These are phyloP conservation scores for Elsinoe arachidis DNA, from an alignment of 2,329 filamentous ascomycete species.

Conservation along the genomic window DNA sequence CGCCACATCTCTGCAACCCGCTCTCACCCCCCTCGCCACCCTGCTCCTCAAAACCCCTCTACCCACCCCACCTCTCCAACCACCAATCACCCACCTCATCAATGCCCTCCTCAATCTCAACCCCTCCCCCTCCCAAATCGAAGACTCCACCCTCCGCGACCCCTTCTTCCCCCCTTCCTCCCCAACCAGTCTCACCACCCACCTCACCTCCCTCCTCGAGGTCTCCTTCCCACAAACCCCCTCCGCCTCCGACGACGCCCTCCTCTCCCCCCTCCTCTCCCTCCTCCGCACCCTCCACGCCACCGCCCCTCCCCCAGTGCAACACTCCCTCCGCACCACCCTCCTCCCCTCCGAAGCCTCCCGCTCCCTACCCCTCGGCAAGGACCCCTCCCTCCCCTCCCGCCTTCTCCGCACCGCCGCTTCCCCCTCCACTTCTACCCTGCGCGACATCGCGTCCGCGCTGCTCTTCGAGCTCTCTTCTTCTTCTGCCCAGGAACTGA, in stretches of 20 bases:
- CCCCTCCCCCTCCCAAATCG: constrained; percentile 30
- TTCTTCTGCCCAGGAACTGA: constrained; percentile 68
- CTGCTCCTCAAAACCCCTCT: constrained; percentile 57
- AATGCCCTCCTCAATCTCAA: constrained; percentile 77
- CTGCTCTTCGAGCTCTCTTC: constrained; percentile 83
- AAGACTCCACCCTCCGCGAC: constrained; percentile 23
- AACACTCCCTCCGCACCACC: constrained; percentile 52
- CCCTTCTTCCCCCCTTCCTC: constrained; percentile 59
- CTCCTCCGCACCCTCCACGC: constrained; percentile 60
- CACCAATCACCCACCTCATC: constrained; percentile 61
- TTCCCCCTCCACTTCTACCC: constrained; percentile 59
- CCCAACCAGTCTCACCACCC: constrained; percentile 51
- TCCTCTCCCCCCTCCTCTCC: constrained; percentile 55
- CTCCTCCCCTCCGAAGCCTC: constrained; percentile 73
- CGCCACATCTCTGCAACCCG: constrained; percentile 53
- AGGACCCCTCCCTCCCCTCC: constrained; percentile 63
- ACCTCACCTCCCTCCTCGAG: constrained; percentile 62
- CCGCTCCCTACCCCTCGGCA: constrained; percentile 67
- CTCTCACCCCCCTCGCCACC: constrained; percentile 60
- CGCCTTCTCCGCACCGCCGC: constrained; percentile 70
- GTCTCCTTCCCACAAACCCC: constrained; percentile 56
- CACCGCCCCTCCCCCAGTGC: constrained; percentile 55
- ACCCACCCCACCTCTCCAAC: constrained; percentile 58
- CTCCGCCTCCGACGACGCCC: constrained; percentile 60
- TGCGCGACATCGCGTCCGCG: constrained; percentile 66